Base-by-base conservation (phyloP, 164 flowering plant species). In the Tetrastigma voinierianum region DNA sequence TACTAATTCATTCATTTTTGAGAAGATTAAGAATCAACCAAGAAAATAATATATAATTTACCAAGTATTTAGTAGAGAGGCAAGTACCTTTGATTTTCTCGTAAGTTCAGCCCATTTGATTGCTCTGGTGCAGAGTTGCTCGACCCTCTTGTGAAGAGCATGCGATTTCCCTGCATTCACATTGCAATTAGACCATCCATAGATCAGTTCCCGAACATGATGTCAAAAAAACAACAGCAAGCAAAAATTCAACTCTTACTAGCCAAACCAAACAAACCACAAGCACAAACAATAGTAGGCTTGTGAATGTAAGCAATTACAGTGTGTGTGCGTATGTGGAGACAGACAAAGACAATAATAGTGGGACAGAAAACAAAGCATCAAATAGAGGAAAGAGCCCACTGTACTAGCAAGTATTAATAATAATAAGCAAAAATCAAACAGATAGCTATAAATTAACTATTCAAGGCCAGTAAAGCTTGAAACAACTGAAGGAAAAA, bases 101-200 rank as follows among this genome's bases (percentile, higher is more conserved):
- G n/a, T n/a, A n/a, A n/a, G n/a, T n/a, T n/a, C n/a, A n/a, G n/a
- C n/a, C n/a, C n/a, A n/a, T n/a, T n/a, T n/a, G n/a, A n/a, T n/a
- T n/a, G n/a, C n/a, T n/a, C n/a, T n/a, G n/a, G n/a, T 92, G 80
- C 99, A 96, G 40, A 96, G 91, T 78, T 96, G 99, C 76, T 96
- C 98, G n/a, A 96, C 91, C 69, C 98, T 90, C 81, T 89, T 96
- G 78, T 98, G 74, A 97, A 57, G 99, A 97, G 71, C 92, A 98
- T 21, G 99, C n/a, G n/a, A n/a, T 89, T 85, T 96, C 92, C 48
- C 85, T 77, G n/a, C n/a, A 84, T 61, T 55, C 48, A 70, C n/a
- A 78, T 61, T 16, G 46, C 19, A 18, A 24, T 58, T 17, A 64
- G 21, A 52, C 48, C 12, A 5, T 15, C n/a, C 19, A 65, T 6